phyloP scores from a whole-genome alignment of 176 grass and related monocot genomes.

The Carex littledalei region DNA sequence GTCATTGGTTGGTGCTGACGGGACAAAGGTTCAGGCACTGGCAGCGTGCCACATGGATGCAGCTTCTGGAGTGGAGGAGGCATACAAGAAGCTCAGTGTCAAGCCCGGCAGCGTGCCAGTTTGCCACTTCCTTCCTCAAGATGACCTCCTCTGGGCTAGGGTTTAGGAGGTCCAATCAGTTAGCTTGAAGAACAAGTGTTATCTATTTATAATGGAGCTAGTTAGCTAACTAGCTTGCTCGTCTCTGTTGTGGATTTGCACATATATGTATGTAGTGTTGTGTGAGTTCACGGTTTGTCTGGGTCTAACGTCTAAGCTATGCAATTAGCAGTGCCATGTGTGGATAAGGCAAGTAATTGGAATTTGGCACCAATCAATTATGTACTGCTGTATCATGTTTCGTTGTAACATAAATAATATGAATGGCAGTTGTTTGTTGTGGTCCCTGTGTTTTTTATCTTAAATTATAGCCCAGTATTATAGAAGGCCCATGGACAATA shows the following conservation, averaged over 20 bases:
- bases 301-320: background rate
- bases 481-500: background rate
- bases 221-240: background rate
- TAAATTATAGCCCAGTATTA: background rate
- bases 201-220: background rate
- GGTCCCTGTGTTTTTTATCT: background rate
- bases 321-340: background rate
- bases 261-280: background rate
- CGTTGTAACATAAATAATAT: background rate
- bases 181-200: background rate
- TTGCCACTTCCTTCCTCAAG: conserved; percentile 52
- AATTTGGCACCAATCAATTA: background rate
- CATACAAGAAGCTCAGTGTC: conserved; percentile 27
- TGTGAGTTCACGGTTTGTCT: background rate
- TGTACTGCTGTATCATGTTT: background rate
- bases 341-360: background rate
- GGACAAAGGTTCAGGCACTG: conserved; percentile 23
- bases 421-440: background rate
- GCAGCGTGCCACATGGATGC: conserved; percentile 44
- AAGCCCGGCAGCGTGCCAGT: conserved; percentile 29
- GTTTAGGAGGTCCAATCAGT: background rate
- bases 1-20: conserved; percentile 12
- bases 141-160: conserved; percentile 31
- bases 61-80: background rate
- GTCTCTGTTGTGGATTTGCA: background rate